Evolutionary conservation across 768 basidiomycete species (phyloP), one percentile per base, ranked within the genome.

Genomic region (Mycena chlorophos): DNA sequence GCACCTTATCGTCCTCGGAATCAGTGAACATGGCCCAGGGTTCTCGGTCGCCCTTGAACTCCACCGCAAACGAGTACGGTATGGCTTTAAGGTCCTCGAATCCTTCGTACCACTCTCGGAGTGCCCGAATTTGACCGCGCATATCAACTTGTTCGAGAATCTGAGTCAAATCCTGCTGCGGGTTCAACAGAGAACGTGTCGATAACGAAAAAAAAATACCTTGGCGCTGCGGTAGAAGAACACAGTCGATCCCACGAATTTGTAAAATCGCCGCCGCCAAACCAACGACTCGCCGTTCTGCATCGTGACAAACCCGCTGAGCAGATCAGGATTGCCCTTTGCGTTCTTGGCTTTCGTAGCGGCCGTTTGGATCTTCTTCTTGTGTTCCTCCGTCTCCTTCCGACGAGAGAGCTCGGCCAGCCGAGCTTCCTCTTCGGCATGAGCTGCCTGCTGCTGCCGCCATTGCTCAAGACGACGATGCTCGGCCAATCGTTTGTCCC

Each of bases 191-290:
- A 28, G 28, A 43, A 26, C 37, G 28, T 22, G 28, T 20, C 13
- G 16, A 19, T 29, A 20, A 3, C 14, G 39, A 13, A 47, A 31
- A 61, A 55, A 12, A 61, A 74, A 50, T 55, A 83, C 86, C 69
- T 81, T 76, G 29, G 75, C 76, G 65, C 73, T 81, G 38, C 76
- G 75, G 62, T 79, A 84, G 38, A 88, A 73, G 49, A 75, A 73
- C 28, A 82, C 58, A 5, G 70, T 71, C 22, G 73, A 74, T 16
- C 75, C 77, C 50, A 77, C 69, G 45, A 87, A 78, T 66, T 77
- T 80, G 68, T 78, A 86, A 62, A 79, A 87, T n/a, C 85, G 73
- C 55, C 87, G 75, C 62, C 82, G 83, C 87, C 87, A 88, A 1
- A 76, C 71, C 51, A 84, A 67, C 3, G 73, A 75, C 14, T 82